A percentile compares a stretch with the other conserved stretches of the same genome.
These are phyloP conservation scores for Cladosporium sp. DNA, from an alignment of 2,329 filamentous ascomycete species.

Conservation along the genomic window DNA sequence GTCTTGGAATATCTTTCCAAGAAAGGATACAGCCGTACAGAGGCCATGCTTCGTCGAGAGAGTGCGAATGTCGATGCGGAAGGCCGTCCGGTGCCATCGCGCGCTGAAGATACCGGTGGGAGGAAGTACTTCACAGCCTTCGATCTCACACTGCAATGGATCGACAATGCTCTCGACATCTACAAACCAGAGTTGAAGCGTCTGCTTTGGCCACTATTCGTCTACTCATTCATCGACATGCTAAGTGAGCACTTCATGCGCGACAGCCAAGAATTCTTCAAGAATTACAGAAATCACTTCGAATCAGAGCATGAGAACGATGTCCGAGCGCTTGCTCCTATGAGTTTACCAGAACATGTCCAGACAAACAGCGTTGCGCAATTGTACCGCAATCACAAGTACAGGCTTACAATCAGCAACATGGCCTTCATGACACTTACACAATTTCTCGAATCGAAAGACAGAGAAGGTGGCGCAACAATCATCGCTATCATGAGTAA, in stretches of 20 bases:
- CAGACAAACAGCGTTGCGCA: slow-evolving; percentile 71
- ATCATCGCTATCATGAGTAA: slow-evolving; percentile 68
- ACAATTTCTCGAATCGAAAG: slow-evolving; percentile 83
- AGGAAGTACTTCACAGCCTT: slow-evolving; percentile 75
- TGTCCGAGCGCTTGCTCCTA: slow-evolving; percentile 65
- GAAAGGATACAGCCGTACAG: slow-evolving; percentile 87
- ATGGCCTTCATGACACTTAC: slow-evolving; percentile 78
- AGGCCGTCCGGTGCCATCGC: slow-evolving; percentile 65
- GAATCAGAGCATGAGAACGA: slow-evolving; percentile 76
- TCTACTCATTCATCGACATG: slow-evolving; percentile 85
- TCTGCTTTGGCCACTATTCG: slow-evolving; percentile 86
- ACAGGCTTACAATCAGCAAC: slow-evolving; percentile 82
- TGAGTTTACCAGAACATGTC: slow-evolving; percentile 74
- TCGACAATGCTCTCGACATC: slow-evolving; percentile 86
- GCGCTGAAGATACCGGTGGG: slow-evolving; percentile 64
- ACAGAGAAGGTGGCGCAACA: slow-evolving; percentile 71
- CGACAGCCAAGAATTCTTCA: slow-evolving; percentile 71
- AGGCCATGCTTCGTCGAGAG: slow-evolving; percentile 87
- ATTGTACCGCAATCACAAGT: slow-evolving; percentile 80
- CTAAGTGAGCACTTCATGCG: slow-evolving; percentile 65
- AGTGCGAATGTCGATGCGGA: slow-evolving; percentile 77
- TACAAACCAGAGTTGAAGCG: slow-evolving; percentile 93
- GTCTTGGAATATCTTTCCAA: slow-evolving; percentile 95
- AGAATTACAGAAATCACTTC: slow-evolving; percentile 63
- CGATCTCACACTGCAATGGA: slow-evolving; percentile 54